phyloP scores from a whole-genome alignment of 2,329 filamentous ascomycete genomes.

The Xylariaceae sp. region DNA sequence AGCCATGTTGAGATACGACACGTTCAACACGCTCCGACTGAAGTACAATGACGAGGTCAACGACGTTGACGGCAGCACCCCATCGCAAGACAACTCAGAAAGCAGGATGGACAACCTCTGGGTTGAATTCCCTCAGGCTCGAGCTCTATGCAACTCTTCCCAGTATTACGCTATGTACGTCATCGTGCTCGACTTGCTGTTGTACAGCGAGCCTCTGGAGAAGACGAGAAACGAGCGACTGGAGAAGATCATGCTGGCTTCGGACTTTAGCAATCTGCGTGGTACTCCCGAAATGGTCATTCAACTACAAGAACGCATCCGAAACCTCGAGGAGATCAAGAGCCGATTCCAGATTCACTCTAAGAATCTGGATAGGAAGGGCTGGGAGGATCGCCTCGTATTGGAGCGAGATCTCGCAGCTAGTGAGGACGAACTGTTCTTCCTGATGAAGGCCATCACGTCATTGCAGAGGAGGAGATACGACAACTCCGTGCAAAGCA shows the following conservation, averaged over 20 bases:
- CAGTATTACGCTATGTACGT: conserved; percentile 99
- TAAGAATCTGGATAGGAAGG: conserved; percentile 76
- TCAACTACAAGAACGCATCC: conserved; percentile 84
- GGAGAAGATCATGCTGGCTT: conserved; percentile 98
- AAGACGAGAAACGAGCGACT: conserved; percentile 94
- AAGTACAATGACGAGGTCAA: conserved; percentile 96
- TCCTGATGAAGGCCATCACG: conserved; percentile 99
- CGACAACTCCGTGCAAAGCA: conserved; percentile 67
- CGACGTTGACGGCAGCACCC: conserved; percentile 50
- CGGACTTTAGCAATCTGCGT: conserved; percentile 93
- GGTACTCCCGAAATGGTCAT: conserved; percentile 91
- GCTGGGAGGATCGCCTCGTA: conserved; percentile 85
- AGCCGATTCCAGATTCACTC: conserved; percentile 91
- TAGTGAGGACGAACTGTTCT: conserved; percentile 96
- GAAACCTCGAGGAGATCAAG: conserved; percentile 94
- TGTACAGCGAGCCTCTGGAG: conserved; percentile 94
- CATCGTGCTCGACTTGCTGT: conserved; percentile 89
- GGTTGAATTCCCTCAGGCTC: conserved; percentile 91
- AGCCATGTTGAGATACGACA: conserved; percentile 89
- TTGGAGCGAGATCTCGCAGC: conserved; percentile 83
- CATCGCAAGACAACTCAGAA: conserved; percentile 56
- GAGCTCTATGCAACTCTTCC: conserved; percentile 92
- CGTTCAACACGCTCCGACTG: conserved; percentile 92
- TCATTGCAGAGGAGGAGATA: conserved; percentile 87
- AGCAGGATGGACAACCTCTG: conserved; percentile 91